These are phyloP conservation scores for Leccinum olivaceopallidum DNA, from an alignment of 768 basidiomycete genomes.

Conservation along the genomic window DNA sequence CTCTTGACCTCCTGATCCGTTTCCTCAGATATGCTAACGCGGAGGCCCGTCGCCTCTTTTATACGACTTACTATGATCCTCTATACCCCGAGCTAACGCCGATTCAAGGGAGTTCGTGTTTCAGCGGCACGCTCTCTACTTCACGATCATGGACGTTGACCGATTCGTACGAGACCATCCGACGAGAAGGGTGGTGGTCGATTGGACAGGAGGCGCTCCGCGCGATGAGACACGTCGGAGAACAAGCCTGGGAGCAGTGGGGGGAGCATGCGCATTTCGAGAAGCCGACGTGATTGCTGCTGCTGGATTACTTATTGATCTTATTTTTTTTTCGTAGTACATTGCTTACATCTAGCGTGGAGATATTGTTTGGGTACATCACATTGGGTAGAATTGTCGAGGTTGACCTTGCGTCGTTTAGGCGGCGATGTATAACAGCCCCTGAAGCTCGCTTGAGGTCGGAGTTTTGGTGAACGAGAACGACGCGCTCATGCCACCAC, in stretches of 20 bases:
- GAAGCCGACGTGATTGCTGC: conserved; percentile 27
- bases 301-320: conserved; percentile 19
- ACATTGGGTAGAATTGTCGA: conserved; percentile 2
- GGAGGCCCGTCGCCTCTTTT: conserved; percentile 55
- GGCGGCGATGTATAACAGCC: neutral
- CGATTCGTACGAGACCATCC: conserved; percentile 40
- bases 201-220: conserved; percentile 40
- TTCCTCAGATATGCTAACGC: conserved; percentile 44
- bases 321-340: conserved; percentile 18
- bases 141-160: conserved; percentile 39
- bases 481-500: conserved; percentile 19
- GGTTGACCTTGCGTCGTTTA: neutral
- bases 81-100: conserved; percentile 72
- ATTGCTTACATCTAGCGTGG: conserved; percentile 11
- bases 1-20: conserved; percentile 13
- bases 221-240: conserved; percentile 39
- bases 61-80: conserved; percentile 78
- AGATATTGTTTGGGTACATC: conserved; percentile 20
- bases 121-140: conserved; percentile 34
- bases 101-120: conserved; percentile 34
- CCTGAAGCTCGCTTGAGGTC: neutral
- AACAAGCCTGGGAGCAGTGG: conserved; percentile 46
- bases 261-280: conserved; percentile 33
- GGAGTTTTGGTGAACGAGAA: neutral
- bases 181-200: conserved; percentile 42